A percentile compares a stretch with the other conserved stretches of the same genome.
Conservation (phyloP, 2,329 filamentous ascomycete genomes). For the Epichloe elymi region DNA sequence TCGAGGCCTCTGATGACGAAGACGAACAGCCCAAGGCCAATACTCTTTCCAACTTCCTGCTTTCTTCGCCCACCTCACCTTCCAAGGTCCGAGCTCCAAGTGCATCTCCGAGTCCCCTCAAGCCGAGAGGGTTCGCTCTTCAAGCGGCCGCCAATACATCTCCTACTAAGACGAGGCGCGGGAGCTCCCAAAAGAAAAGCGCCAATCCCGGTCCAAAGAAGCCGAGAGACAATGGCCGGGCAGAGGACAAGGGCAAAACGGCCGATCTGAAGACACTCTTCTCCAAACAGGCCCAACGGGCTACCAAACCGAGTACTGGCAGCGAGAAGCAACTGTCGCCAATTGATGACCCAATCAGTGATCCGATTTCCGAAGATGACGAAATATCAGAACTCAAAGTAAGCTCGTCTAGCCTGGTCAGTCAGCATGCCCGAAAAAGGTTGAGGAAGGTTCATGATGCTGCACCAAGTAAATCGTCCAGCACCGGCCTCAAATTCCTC, state of each 20-base stretch:
- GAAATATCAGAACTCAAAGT: slow-evolving; percentile 38
- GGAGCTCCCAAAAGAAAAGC: slow-evolving; percentile 10
- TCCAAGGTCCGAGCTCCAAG: slow-evolving; percentile 18
- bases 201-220: slow-evolving; percentile 26
- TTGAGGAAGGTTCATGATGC: slow-evolving; percentile 24
- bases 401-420: slow-evolving; percentile 39
- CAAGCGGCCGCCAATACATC: slow-evolving; percentile 7
- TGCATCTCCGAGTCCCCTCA: slow-evolving; percentile 29
- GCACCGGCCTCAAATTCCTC: slow-evolving; percentile 39
- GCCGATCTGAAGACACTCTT: slow-evolving; percentile 47
- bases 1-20: slow-evolving; percentile 37
- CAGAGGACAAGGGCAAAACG: slow-evolving; percentile 38
- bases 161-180: slow-evolving; percentile 11
- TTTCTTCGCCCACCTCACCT: slow-evolving; percentile 36
- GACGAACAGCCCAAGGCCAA: slow-evolving; percentile 30
- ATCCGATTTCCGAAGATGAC: slow-evolving; percentile 49
- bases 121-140: slow-evolving; percentile 12
- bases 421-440: slow-evolving; percentile 42
- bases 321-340: slow-evolving; percentile 16
- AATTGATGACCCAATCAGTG: slow-evolving; percentile 38
- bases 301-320: slow-evolving; percentile 20
- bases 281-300: slow-evolving; percentile 44
- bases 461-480: slow-evolving; percentile 11
- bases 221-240: slow-evolving; percentile 23
- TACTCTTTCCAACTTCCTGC: slow-evolving; percentile 39